Evolutionary conservation across 208 protist species (phyloP).

Genomic region (Wallacemonas sp.): DNA sequence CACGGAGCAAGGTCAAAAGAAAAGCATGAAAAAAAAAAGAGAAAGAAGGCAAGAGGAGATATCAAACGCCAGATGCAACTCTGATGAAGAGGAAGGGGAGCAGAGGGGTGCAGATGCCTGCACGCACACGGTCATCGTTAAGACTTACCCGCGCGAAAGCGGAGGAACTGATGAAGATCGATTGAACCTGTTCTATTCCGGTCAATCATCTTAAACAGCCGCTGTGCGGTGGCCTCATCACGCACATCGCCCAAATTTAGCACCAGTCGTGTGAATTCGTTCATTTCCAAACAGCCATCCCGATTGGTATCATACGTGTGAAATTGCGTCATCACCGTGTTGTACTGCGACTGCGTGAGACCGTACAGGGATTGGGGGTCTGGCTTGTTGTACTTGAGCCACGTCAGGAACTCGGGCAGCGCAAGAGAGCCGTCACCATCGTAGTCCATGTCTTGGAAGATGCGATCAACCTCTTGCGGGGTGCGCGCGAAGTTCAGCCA

Average conservation of each 20-base stretch:
- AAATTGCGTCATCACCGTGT: slow-evolving; percentile 58
- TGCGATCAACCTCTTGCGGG: slow-evolving; percentile 42
- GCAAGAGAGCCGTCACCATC: slow-evolving; percentile 39
- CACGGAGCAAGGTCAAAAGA: slow-evolving; percentile 15
- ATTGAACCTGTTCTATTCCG: slow-evolving; percentile 20
- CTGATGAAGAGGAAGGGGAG: background rate
- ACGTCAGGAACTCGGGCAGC: slow-evolving; percentile 50
- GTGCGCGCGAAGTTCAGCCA: slow-evolving; percentile 61
- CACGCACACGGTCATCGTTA: background rate
- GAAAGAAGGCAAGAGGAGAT: background rate
- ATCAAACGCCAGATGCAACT: background rate
- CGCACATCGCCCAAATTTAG: slow-evolving; percentile 27
- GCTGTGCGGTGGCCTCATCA: slow-evolving; percentile 14
- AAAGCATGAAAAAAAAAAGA: slow-evolving; percentile 12
- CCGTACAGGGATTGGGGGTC: slow-evolving; percentile 46
- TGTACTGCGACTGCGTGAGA: slow-evolving; percentile 48
- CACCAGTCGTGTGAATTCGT: slow-evolving; percentile 42
- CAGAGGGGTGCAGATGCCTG: background rate
- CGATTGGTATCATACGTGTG: slow-evolving; percentile 43
- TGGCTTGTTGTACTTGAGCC: slow-evolving; percentile 39
- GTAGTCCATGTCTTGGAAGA: slow-evolving; percentile 54
- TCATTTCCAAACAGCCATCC: slow-evolving; percentile 31
- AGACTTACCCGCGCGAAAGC: slow-evolving; percentile 23
- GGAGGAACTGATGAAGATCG: slow-evolving; percentile 56
- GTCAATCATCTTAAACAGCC: slow-evolving; percentile 39